Conservation (phyloP, 352 stramenopile species). For the Phytophthora hybrid region DNA sequence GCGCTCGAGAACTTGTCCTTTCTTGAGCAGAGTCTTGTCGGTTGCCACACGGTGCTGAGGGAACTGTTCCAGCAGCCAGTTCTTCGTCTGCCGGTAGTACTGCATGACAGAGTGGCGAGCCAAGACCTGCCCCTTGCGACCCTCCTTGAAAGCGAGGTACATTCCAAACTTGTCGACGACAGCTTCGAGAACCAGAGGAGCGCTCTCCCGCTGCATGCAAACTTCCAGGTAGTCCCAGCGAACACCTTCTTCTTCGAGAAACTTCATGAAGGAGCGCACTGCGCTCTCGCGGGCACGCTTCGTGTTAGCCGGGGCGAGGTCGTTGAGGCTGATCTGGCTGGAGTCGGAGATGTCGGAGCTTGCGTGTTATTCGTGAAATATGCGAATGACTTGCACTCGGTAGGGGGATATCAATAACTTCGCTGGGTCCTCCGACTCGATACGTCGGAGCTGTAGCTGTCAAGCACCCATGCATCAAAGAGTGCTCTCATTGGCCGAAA, state of each 20-base stretch:
- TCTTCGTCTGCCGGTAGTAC: constrained; percentile 32
- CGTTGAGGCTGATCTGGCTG: constrained; percentile 32
- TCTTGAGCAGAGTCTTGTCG: constrained; percentile 25
- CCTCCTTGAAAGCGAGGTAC: constrained; percentile 31
- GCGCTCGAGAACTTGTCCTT: constrained; percentile 22
- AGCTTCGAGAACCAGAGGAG: constrained; percentile 3
- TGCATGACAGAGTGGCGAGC: constrained; percentile 28
- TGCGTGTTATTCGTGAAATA: constrained; percentile 15
- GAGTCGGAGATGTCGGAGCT: constrained; percentile 18
- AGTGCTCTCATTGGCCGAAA: too few species aligned
- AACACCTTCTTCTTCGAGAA: constrained; percentile 17
- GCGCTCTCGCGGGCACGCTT: constrained; percentile 23
- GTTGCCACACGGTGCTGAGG: constrained; percentile 6
- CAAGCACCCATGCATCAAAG: not conserved
- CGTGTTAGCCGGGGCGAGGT: constrained; percentile 31
- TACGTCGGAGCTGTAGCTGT: constrained; percentile 1
- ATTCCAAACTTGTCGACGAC: constrained; percentile 39
- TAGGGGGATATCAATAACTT: constrained; percentile 12
- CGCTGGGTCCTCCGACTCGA: not conserved
- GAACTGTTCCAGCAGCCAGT: constrained; percentile 28
- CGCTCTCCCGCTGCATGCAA: constrained; percentile 17
- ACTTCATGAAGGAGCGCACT: constrained; percentile 24
- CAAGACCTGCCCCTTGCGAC: constrained; percentile 9
- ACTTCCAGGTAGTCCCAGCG: constrained; percentile 22
- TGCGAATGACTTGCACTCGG: constrained; percentile 7